phyloP scores from a whole-genome alignment of 2,329 filamentous ascomycete species.

The Fusarium sp. region DNA sequence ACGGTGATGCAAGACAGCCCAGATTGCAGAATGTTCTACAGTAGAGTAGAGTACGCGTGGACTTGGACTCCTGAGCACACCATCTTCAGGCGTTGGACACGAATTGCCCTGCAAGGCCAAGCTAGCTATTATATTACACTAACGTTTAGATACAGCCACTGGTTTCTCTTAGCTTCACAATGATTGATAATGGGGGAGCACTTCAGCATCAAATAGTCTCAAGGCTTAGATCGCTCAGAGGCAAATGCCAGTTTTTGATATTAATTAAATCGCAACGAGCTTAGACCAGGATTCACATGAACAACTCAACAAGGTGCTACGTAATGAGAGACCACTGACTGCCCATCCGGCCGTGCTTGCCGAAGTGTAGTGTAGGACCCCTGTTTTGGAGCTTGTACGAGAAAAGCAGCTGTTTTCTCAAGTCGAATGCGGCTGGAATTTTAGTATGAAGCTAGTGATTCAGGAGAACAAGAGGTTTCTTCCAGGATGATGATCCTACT shows the following conservation, averaged over 20 bases:
- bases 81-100: neutral
- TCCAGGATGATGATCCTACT: neutral
- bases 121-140: neutral
- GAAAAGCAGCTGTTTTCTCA: neutral
- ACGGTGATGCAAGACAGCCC: neutral
- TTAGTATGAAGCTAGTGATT: neutral
- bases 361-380: neutral
- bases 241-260: neutral
- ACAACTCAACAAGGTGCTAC: neutral
- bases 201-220: neutral
- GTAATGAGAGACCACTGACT: neutral
- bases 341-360: neutral
- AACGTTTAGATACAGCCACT: neutral
- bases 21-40: no score
- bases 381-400: constrained; percentile 3
- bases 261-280: neutral
- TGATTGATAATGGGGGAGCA: neutral
- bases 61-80: neutral
- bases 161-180: neutral
- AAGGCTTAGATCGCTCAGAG: neutral
- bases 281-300: neutral
- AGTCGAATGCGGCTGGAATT: neutral
- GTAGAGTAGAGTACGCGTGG: neutral
- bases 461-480: neutral
- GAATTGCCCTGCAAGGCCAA: neutral